A percentile compares a stretch with the other conserved stretches of the same genome.
Conservation (phyloP, 495 filamentous ascomycete species). For the Talaromyces thailandensis region DNA sequence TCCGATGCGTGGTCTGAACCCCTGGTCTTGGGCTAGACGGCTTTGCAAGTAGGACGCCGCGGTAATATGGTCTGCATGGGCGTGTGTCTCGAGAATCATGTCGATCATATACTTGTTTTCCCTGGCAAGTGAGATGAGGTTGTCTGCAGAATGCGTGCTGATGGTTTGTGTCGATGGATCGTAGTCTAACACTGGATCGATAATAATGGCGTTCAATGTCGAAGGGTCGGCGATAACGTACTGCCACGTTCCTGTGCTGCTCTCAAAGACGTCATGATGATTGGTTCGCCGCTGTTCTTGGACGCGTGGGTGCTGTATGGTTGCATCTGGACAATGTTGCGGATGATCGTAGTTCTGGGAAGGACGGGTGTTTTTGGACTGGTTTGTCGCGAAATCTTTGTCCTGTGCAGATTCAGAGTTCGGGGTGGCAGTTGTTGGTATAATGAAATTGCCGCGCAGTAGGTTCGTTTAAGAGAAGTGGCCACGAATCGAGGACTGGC, state of each 20-base stretch:
- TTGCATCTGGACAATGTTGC: neutral
- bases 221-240: constrained; percentile 48
- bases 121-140: constrained; percentile 29
- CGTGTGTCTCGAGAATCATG: constrained; percentile 50
- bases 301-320: neutral
- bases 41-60: constrained; percentile 45
- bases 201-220: constrained; percentile 39
- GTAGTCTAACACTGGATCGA: constrained; percentile 53
- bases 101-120: constrained; percentile 37
- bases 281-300: constrained; percentile 15
- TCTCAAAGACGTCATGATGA: constrained; percentile 36
- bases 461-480: neutral
- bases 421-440: neutral
- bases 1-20: constrained; percentile 26
- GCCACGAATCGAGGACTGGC: neutral
- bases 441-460: neutral
- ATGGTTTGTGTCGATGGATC: constrained; percentile 36
- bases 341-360: neutral
- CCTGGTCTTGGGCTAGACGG: constrained; percentile 20
- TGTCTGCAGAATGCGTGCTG: constrained; percentile 40
- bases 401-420: neutral
- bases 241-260: constrained; percentile 47
- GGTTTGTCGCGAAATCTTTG: neutral
- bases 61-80: constrained; percentile 56
- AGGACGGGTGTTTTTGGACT: neutral